A percentile compares a stretch with the other conserved stretches of the same genome.
These are phyloP conservation scores for Fusarium pininemorale DNA, from an alignment of 2,329 filamentous ascomycete species.

Conservation along the genomic window DNA sequence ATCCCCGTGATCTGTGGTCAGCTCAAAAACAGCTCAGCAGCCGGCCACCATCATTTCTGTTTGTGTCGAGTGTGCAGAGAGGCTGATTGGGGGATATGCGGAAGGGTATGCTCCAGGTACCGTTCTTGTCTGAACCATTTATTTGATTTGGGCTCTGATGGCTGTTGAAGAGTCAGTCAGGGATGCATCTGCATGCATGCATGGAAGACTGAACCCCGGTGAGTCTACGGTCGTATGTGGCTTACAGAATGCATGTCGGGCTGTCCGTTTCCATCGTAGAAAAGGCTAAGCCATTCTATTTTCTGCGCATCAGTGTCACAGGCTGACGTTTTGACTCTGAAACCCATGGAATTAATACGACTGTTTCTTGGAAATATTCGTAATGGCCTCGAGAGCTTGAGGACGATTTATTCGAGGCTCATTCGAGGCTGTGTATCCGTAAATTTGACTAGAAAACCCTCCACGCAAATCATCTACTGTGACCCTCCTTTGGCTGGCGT, in stretches of 20 bases:
- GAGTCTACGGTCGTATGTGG: slow-evolving; percentile 30
- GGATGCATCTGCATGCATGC: slow-evolving; percentile 31
- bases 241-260: slow-evolving; percentile 31
- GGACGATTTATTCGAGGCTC: slow-evolving; percentile 9
- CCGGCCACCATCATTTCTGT: slow-evolving; percentile 26
- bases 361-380: background rate
- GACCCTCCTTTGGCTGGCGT: slow-evolving; percentile 23
- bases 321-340: background rate
- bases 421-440: slow-evolving; percentile 5
- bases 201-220: slow-evolving; percentile 23
- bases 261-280: slow-evolving; percentile 25
- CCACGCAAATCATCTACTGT: slow-evolving; percentile 33
- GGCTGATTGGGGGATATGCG: slow-evolving; percentile 31
- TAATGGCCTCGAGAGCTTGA: background rate
- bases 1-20: slow-evolving; percentile 37
- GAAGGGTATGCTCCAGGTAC: slow-evolving; percentile 27
- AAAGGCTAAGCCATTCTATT: slow-evolving; percentile 24
- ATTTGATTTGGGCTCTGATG: slow-evolving; percentile 3
- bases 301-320: slow-evolving; percentile 20
- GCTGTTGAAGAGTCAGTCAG: slow-evolving; percentile 10
- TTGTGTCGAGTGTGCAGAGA: slow-evolving; percentile 3
- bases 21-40: slow-evolving; percentile 40
- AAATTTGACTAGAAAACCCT: background rate
- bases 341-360: background rate
- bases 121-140: slow-evolving; percentile 27